Percentiles rank a stretch among this genome's conserved stretches.
phyloP scores from a whole-genome alignment of 2,329 filamentous ascomycete species.

The Penicillium sp. region DNA sequence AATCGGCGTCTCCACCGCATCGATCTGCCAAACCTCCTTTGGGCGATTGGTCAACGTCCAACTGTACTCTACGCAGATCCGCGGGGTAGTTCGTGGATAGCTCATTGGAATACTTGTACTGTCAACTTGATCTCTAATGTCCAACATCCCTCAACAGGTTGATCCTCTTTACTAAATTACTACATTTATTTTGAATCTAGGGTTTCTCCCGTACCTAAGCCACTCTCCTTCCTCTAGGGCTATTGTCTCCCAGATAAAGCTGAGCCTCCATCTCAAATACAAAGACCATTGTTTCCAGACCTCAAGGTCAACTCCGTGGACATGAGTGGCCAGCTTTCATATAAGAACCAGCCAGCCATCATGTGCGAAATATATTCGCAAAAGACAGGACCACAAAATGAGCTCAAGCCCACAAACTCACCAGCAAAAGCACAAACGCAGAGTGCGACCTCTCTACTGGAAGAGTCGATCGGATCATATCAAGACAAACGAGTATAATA shows the following conservation, averaged over 20 bases:
- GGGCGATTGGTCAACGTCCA: neutral
- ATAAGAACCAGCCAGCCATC: too few relatives aligned
- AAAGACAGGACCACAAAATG: too few relatives aligned
- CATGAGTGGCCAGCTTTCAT: neutral
- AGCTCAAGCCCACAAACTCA: neutral
- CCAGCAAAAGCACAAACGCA: neutral
- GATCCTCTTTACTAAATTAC: too few relatives aligned
- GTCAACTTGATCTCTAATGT: neutral
- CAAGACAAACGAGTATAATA: neutral
- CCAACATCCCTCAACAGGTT: too few relatives aligned
- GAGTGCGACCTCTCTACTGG: neutral
- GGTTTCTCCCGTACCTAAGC: too few relatives aligned
- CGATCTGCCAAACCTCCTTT: too few relatives aligned
- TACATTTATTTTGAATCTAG: too few relatives aligned
- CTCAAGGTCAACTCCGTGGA: neutral
- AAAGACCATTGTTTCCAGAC: neutral
- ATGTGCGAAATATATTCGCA: neutral
- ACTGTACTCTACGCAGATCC: neutral
- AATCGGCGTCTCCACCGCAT: neutral
- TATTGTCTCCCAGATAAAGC: neutral
- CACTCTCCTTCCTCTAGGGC: too few relatives aligned
- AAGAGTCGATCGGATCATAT: neutral
- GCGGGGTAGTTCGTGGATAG: neutral
- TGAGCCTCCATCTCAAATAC: neutral
- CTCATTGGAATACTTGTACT: too few relatives aligned